Conservation (phyloP, 805 yeast genomes). For the Pichia californica region DNA sequence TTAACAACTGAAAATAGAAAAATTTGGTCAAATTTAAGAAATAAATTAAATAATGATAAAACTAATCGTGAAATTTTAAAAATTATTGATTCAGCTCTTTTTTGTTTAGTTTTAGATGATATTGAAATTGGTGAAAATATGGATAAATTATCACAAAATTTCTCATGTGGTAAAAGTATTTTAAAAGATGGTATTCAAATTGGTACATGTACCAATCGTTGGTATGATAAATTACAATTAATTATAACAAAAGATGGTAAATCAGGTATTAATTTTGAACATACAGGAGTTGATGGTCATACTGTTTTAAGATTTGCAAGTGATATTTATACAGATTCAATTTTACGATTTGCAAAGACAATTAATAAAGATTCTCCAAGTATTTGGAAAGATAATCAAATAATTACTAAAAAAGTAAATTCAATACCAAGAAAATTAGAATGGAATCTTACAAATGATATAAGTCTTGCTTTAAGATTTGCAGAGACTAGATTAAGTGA, state of each 20-base stretch:
- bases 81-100: constrained; percentile 75
- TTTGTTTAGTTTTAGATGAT: constrained; percentile 79
- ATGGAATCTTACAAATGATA: constrained; percentile 76
- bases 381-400: constrained; percentile 55
- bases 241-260: constrained; percentile 84
- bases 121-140: constrained; percentile 53
- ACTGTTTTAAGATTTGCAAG: constrained; percentile 83
- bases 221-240: constrained; percentile 86
- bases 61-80: constrained; percentile 65
- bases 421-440: constrained; percentile 80
- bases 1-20: constrained; percentile 86
- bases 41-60: constrained; percentile 36
- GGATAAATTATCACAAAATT: constrained; percentile 67
- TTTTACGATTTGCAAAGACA: constrained; percentile 75
- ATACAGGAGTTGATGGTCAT: constrained; percentile 94
- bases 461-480: constrained; percentile 74
- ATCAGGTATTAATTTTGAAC: constrained; percentile 91
- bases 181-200: constrained; percentile 82
- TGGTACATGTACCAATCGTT: constrained; percentile 90
- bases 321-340: constrained; percentile 88
- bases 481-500: constrained; percentile 88
- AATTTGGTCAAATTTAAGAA: constrained; percentile 76
- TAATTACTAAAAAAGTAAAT: constrained; percentile 35
- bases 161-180: constrained; percentile 79
- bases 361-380: constrained; percentile 74